Conservation (phyloP, 768 basidiomycete genomes). For the Pseudohyphozyma bogoriensis region DNA sequence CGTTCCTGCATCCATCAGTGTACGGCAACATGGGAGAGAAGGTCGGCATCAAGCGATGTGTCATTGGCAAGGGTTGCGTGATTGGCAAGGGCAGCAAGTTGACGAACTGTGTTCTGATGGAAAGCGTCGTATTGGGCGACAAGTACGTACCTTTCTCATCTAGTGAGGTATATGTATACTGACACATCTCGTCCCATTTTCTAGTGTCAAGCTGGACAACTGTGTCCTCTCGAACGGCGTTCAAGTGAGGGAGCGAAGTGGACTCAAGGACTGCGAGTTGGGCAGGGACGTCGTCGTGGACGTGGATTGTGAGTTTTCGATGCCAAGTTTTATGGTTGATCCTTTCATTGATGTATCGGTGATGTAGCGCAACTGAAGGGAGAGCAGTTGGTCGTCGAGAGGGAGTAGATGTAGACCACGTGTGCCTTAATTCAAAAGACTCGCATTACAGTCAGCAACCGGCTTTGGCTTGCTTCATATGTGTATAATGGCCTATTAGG, state of each 20-base stretch:
- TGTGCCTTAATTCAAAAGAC: no score
- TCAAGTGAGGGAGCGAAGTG: slow-evolving; percentile 15
- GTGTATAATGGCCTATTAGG: no score
- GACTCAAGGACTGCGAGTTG: slow-evolving; percentile 27
- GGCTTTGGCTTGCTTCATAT: no score
- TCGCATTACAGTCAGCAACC: no score
- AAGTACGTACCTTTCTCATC: neutral
- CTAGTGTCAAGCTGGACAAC: slow-evolving; percentile 27
- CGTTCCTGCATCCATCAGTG: slow-evolving; percentile 17
- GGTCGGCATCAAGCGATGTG: slow-evolving; percentile 27
- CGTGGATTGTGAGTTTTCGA: slow-evolving; percentile 13
- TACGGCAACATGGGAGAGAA: slow-evolving; percentile 21
- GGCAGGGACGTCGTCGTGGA: slow-evolving; percentile 25
- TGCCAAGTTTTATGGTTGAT: rapidly evolving
- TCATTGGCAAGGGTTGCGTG: slow-evolving; percentile 9
- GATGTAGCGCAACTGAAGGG: slow-evolving; percentile 23
- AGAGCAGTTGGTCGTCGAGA: slow-evolving; percentile 24
- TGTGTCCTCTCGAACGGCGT: slow-evolving; percentile 28
- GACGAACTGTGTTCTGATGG: slow-evolving; percentile 25
- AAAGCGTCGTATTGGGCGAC: slow-evolving; percentile 20
- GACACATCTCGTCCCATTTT: neutral
- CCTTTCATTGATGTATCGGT: neutral
- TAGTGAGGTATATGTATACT: neutral
- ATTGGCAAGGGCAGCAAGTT: slow-evolving; percentile 24
- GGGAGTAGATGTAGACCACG: no score